Percentiles rank a stretch among this genome's conserved stretches.
Evolutionary conservation across 768 basidiomycete genomes (phyloP).

Genomic region (Cubamyces lactineus): DNA sequence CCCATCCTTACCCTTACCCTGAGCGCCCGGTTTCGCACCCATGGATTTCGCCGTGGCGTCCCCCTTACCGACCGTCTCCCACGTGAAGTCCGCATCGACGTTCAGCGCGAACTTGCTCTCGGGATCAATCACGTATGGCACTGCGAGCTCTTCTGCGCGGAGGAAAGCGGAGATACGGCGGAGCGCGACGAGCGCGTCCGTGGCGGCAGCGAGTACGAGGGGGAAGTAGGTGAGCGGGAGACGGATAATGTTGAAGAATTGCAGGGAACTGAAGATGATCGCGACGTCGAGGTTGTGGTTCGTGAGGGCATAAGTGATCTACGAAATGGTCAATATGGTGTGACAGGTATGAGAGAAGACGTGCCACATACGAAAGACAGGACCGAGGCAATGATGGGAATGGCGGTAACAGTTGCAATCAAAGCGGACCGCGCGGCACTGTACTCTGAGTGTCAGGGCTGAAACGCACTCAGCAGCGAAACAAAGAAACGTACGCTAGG

Average conservation of each 20-base stretch:
- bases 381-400: constrained; percentile 77
- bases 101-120: constrained; percentile 63
- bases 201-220: constrained; percentile 49
- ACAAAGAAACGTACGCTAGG: constrained; percentile 32
- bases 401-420: constrained; percentile 49
- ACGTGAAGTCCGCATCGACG: constrained; percentile 73
- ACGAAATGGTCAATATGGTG: constrained; percentile 1
- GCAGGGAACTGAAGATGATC: constrained; percentile 82
- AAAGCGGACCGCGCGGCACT: constrained; percentile 38
- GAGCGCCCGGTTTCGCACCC: constrained; percentile 18
- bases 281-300: constrained; percentile 69
- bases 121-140: constrained; percentile 57
- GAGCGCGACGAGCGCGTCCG: constrained; percentile 85
- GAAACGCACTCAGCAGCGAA: background rate
- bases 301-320: constrained; percentile 66
- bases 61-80: constrained; percentile 66
- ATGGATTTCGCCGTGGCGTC: constrained; percentile 16
- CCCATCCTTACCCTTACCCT: constrained; percentile 20
- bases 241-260: constrained; percentile 79
- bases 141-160: constrained; percentile 76
- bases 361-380: constrained; percentile 56
- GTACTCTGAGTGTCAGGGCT: background rate
- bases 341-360: background rate
- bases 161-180: constrained; percentile 79
- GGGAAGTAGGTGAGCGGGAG: constrained; percentile 60